Conservation (phyloP, 2,329 filamentous ascomycete species). For the Leptographium flavum region DNA sequence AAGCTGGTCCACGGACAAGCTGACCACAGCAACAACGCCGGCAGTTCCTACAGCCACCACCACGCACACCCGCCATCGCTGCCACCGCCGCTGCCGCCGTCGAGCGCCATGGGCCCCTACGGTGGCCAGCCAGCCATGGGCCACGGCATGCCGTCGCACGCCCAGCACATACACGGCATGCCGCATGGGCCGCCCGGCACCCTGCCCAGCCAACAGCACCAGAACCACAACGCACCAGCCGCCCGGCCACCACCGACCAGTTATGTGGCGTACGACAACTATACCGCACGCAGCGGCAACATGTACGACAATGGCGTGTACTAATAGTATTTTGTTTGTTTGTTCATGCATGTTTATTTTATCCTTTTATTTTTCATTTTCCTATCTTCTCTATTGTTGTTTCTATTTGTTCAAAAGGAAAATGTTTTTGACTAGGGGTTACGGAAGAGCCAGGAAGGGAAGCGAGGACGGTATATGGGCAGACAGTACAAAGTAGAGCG, state of each 20-base stretch:
- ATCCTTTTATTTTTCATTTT: neutral
- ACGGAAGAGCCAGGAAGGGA: too few relatives aligned
- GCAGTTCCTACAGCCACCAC: neutral
- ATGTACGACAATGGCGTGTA: conserved; percentile 2
- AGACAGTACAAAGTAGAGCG: too few relatives aligned
- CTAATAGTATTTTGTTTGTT: neutral
- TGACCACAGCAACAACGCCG: neutral
- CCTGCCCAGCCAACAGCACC: neutral
- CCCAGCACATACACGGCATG: neutral
- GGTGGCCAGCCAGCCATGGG: neutral
- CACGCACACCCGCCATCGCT: neutral
- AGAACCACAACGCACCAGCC: too few relatives aligned
- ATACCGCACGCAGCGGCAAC: neutral
- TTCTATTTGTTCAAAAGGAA: too few relatives aligned
- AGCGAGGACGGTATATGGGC: too few relatives aligned
- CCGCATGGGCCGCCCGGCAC: neutral
- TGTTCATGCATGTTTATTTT: too few relatives aligned
- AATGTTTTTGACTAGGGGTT: too few relatives aligned
- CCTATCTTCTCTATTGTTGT: too few relatives aligned
- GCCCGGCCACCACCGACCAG: neutral
- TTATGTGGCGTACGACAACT: conserved; percentile 1
- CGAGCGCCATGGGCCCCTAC: neutral
- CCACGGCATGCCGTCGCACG: neutral
- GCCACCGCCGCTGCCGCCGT: neutral
- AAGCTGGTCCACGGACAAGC: neutral